Base-by-base conservation (phyloP, 2,329 filamentous ascomycete species). In the Alternaria viburni region DNA sequence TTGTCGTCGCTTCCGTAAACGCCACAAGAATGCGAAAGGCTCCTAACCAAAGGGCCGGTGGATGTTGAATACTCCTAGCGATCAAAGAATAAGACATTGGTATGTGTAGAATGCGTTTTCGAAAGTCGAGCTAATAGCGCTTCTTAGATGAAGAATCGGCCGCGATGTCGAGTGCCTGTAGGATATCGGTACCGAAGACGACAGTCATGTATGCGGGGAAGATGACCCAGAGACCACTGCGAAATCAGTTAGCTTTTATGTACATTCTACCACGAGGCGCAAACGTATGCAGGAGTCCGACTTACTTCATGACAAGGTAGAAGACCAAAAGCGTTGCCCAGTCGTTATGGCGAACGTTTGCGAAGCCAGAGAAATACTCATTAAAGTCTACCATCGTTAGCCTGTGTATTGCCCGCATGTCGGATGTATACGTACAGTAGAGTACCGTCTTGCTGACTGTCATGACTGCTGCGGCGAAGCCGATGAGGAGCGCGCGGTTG, bases 271-370 rank as follows among this genome's bases (percentile, higher is more conserved):
- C 1, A 45, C 32, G 23, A 11, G 13, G 15, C 3, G 26, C 21
- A 19, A 5, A 60, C 21, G 19, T 15, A 25, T 41, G 43, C 12
- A 36, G 13, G 9, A 13, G 7, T 3, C 36, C 6, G 17, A 81
- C 86, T 82, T 79, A 90, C 88, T 91, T 92, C 30, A 90, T 89
- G 64, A 92, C 79, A 28, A 89, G 86, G 84, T 89, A 92, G 23
- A 89, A 78, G 30, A 86, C 80, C 11, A 90, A 68, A 45, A 91
- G 71, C 11, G 83, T 83, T 4, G 74, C 67, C 43, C 81, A 69
- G 62, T 83, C 83, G 65, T 91, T 92, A 72, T 91, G 90, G 4
- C 87, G 86, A 58, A 90, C 85, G 64, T 89, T 87, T 5, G 82
- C 79, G 67, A 89, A 91, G 7, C 83, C 87, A 50, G 86, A 87